Evolutionary conservation across 129 eudicot genomes (phyloP), one percentile per base, ranked within the genome.

Genomic region (Flaveria linearis): DNA sequence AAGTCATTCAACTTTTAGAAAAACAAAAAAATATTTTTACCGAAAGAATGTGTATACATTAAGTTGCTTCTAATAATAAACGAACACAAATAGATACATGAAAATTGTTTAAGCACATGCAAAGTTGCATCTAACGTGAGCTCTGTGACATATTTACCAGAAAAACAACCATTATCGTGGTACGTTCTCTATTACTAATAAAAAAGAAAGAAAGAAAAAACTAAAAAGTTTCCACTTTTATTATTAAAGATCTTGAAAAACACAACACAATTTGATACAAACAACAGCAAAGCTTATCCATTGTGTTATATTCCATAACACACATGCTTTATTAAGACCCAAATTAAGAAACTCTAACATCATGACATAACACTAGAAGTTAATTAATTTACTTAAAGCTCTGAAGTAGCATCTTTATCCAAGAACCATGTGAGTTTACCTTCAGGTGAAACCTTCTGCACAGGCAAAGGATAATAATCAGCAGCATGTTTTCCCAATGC

Each of bases 391-490:
- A 23, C 7, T 45, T 58, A 53, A 15, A 80, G 74, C 50, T 26
- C 61, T 42, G 83, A 80, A 65, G 85, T 82, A 46, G 96, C 96
- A 23, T 68, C 86, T 75, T 60, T 79, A 76, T 87, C 92, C 75
- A 90, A 50, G 74, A 88, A 88, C 96, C 91, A 90, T 0, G 87
- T 84, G 45, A 86, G 58, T 30, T 49, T 73, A 41, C 65, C 88
- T 79, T 82, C 88, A 16, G 93, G 82, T 0, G 83, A 80, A 71
- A 87, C 92, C 79, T 82, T 82, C 4, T 78, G 75, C 71, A 80
- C 81, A 18, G 88, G 90, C 68, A 85, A 73, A 1, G 87, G 86
- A 14, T 65, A 61, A 18, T 25, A 77, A 15, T 83, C 53, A 33
- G 10, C 3, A 50, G 57, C 79, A 67, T 72, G 78, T 50, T 53